Evolutionary conservation across 495 filamentous ascomycete genomes (phyloP), one percentile per base, ranked within the genome.

Genomic region (Penicillium silybi): DNA sequence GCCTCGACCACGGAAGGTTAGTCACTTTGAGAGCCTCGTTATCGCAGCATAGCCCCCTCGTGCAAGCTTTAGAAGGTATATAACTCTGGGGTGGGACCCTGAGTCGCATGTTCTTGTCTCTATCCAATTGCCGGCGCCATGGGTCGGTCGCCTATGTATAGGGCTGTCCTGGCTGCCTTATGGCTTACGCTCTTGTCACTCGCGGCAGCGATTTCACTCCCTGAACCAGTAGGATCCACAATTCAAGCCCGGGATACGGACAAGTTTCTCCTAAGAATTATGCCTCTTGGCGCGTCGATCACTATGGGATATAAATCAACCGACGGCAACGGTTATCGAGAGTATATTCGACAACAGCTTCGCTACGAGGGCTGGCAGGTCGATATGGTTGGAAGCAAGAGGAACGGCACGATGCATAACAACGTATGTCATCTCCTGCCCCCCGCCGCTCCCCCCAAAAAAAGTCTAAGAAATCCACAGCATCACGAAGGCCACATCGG

Each of bases 251-350:
- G 54, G 18, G 52, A 50, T 11, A 44, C 45, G 29, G 41, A 44
- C 10, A 53, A 52, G 6, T 66, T 66, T 27, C 42, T 58, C 4
- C 67, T 83, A 5, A 68, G 78, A 9, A 69, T 81, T 20, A 66
- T 83, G 63, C 77, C 80, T 20, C 69, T 83, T 19, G 81, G 81
- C 22, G 80, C 80, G 10, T 84, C 80, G 0, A 81, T 85, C 54
- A 83, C 80, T 3, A 66, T 70, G 39, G 82, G 82, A 19, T 76
- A 73, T 40, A 61, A 62, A 23, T 80, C 76, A 1, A 70, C 62
- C 2, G 76, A 78, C 45, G 70, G 73, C 17, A 76, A 81, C 61
- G 80, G 80, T 16, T 85, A 80, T 58, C 77, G 82, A 61, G 60
- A 72, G 42, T 43, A 50, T 41, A 63, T 79, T 1, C 65, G 76